These are phyloP conservation scores for Zychaea mexicana DNA, from an alignment of 371 early-diverging fungal genomes.

Conservation along the genomic window DNA sequence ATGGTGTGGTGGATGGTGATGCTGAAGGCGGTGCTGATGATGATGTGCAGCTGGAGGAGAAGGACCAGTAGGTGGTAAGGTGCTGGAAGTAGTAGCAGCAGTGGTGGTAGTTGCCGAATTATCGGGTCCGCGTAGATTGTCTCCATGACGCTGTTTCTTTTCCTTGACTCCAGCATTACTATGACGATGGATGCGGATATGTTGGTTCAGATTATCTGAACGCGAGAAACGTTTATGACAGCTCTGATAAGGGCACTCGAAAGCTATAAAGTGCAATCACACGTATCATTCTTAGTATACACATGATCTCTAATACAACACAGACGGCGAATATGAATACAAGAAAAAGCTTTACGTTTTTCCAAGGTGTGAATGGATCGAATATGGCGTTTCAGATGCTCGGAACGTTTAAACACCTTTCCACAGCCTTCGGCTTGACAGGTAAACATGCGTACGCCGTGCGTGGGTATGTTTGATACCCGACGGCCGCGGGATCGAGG, in stretches of 20 bases:
- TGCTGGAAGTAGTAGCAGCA: too few species aligned
- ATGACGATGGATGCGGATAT: conserved; percentile 65
- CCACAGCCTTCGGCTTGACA: conserved; percentile 61
- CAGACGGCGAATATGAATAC: too few species aligned
- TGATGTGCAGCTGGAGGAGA: too few species aligned
- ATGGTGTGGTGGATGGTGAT: neutral
- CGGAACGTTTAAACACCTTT: conserved; percentile 65
- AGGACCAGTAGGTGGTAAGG: neutral
- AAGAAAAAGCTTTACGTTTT: conserved; percentile 57
- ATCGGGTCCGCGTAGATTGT: neutral
- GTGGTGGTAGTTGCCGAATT: neutral
- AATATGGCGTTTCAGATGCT: conserved; percentile 68
- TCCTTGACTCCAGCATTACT: conserved; percentile 2
- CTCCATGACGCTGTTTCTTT: conserved; percentile 2
- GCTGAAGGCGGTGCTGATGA: too few species aligned
- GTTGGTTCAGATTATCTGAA: conserved; percentile 80
- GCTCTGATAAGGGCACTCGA: conserved; percentile 64
- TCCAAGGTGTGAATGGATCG: conserved; percentile 68
- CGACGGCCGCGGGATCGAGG: conserved; percentile 56
- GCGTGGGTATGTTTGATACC: conserved; percentile 50
- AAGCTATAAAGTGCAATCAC: conserved; percentile 38
- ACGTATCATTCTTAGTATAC: neutral
- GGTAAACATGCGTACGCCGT: conserved; percentile 49
- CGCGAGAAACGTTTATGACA: conserved; percentile 85
- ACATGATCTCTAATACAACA: neutral